Percentiles rank a stretch among this genome's conserved stretches.
Evolutionary conservation across 2,329 filamentous ascomycete species (phyloP).

Genomic region (Mycocentrospora acerina): DNA sequence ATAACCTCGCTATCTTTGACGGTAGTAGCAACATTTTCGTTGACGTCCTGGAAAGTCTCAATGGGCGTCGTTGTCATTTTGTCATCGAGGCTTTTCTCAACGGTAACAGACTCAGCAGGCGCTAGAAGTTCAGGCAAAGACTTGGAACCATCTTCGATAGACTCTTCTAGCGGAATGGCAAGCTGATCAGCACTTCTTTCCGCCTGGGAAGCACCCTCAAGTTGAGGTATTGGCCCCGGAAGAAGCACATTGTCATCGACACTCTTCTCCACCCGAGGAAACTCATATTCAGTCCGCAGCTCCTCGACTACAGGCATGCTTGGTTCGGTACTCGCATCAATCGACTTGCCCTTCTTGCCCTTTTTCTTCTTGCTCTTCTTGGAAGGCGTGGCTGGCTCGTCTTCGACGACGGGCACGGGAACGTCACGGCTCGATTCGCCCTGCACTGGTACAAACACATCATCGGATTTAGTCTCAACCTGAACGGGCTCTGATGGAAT

Average conservation of each 20-base stretch:
- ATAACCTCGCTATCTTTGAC: background rate
- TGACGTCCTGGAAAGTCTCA: slow-evolving; percentile 2
- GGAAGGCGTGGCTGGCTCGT: slow-evolving; percentile 10
- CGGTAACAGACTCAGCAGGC: too few relatives aligned
- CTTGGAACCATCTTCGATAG: too few relatives aligned
- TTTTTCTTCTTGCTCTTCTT: slow-evolving; percentile 31
- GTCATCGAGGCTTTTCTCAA: background rate
- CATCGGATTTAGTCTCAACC: background rate
- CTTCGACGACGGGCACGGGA: slow-evolving; percentile 1
- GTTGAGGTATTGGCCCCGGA: too few relatives aligned
- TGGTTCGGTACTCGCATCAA: slow-evolving; percentile 1
- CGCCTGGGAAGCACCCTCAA: too few relatives aligned
- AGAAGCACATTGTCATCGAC: too few relatives aligned
- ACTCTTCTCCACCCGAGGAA: too few relatives aligned
- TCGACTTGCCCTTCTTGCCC: slow-evolving; percentile 21
- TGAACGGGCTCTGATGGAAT: background rate
- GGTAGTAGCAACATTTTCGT: background rate
- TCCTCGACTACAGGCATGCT: background rate
- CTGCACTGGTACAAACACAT: slow-evolving; percentile 1
- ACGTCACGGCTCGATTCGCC: background rate
- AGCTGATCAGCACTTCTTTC: too few relatives aligned
- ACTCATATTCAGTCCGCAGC: background rate
- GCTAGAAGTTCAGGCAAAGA: too few relatives aligned
- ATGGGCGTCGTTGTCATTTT: background rate
- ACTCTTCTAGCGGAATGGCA: too few relatives aligned